Evolutionary conservation across 75 land plant genomes (phyloP).

Genomic region (Cryptomeria japonica): DNA sequence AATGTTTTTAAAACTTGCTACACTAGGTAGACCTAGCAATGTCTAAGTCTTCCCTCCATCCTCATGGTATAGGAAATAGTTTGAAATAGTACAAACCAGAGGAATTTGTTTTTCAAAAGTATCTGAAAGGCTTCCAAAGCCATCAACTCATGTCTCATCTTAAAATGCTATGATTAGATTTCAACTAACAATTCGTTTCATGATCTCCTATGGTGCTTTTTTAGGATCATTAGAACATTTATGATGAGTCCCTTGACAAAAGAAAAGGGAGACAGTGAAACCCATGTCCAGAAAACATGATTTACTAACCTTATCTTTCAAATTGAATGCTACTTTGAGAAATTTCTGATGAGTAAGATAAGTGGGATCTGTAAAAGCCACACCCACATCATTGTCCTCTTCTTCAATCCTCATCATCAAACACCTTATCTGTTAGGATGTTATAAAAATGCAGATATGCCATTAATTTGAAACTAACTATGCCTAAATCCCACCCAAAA

Average conservation of each 20-base stretch:
- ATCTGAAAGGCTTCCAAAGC: neutral
- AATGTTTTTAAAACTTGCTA: too few species aligned
- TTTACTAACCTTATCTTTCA: slow-evolving; percentile 4
- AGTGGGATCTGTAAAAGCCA: neutral
- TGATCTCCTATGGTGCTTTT: neutral
- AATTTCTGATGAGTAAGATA: neutral
- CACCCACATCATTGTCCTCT: neutral
- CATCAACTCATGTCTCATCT: neutral
- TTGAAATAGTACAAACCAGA: neutral
- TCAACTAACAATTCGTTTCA: neutral
- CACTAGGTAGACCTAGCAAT: neutral
- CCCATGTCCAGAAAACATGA: neutral
- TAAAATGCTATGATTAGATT: neutral
- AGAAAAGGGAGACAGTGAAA: neutral
- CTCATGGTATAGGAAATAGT: neutral
- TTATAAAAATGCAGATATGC: neutral
- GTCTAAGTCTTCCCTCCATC: neutral
- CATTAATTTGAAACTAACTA: neutral
- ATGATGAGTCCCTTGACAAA: neutral
- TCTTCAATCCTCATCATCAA: neutral
- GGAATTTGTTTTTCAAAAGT: neutral
- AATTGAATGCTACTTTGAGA: neutral
- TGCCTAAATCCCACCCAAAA: neutral
- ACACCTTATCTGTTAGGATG: neutral
- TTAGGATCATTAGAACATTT: too few species aligned